phyloP scores from a whole-genome alignment of 2,329 filamentous ascomycete genomes.

The Cytospora piceicola region DNA sequence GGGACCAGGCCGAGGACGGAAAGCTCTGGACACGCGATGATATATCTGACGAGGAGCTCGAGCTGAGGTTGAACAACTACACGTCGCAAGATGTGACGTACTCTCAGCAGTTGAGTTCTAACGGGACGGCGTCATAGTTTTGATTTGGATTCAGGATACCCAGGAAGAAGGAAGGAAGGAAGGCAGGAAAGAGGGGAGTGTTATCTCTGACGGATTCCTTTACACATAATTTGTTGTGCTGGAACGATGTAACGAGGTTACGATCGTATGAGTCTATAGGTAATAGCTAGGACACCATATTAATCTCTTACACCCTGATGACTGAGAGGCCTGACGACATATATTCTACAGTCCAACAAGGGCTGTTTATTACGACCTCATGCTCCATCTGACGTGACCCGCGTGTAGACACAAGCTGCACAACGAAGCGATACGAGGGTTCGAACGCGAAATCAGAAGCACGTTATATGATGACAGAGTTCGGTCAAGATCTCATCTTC shows the following conservation, averaged over 20 bases:
- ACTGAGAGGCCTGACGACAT: too few species aligned
- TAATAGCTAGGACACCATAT: not conserved
- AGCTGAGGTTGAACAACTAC: slow-evolving; percentile 42
- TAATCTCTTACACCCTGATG: not conserved
- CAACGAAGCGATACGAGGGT: too few species aligned
- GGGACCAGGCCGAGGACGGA: not conserved
- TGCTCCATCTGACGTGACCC: too few species aligned
- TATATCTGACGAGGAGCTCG: slow-evolving; percentile 44
- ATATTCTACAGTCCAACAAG: too few species aligned
- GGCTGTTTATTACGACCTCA: too few species aligned
- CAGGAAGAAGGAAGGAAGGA: not conserved
- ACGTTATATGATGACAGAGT: too few species aligned
- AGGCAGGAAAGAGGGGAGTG: too few species aligned
- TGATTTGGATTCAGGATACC: not conserved
- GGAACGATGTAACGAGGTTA: not conserved
- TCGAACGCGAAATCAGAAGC: too few species aligned
- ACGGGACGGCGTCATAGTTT: not conserved
- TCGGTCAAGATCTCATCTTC: too few species aligned
- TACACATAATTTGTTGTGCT: not conserved
- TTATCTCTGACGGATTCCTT: not conserved
- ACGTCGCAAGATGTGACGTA: slow-evolving; percentile 27
- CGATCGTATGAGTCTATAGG: not conserved
- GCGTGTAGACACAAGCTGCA: too few species aligned
- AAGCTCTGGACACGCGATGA: slow-evolving; percentile 24
- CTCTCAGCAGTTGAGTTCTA: slow-evolving; percentile 11